Evolutionary conservation across 331 rosid species (phyloP), one percentile per base, ranked within the genome.

Genomic region (Acacia pycnantha): DNA sequence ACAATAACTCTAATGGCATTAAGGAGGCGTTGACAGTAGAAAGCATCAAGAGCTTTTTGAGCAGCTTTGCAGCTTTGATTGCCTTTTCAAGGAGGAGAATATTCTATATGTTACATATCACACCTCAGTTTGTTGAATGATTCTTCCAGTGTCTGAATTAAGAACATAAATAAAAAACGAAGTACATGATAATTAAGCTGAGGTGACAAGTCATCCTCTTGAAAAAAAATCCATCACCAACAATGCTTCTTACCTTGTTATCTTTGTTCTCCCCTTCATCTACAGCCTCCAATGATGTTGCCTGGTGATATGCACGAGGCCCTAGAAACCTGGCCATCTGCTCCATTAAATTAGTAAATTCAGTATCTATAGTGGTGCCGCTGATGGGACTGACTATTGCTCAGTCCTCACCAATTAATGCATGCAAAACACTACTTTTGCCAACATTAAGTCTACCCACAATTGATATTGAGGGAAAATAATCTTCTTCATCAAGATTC

Each of bases 371-470:
- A 19, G 97, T 93, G 47, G 99, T 95, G 85, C 99, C 97, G 80
- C 99, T 95, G 93, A 95, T 77, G 48, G 98, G 99, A 87, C 98
- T 95, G 80, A 95, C 99, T 83, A 95, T 95, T 61, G 97, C 91
- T 87, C 98, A 84, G 87, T 91, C 98, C 85, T 95, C 98, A n/a
- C 97, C 94, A 76, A 95, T 93, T 84, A 95, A 79, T 40, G 99
- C 98, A 81, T 95, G 93, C 88, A 95, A 90, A 90, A 93, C 92
- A 90, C 99, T 93, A 82, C 99, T 93, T 84, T 95, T 95, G 80
- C 99, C 98, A 84, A 95, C 99, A 93, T 95, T 95, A 76, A 97
- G 98, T 84, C 99, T 94, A 46, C 99, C 99, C 80, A 95, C 98
- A 85, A 95, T 93, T 77, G 99, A 89, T 79, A 95, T 87, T 76